Evolutionary conservation across 2,329 filamentous ascomycete genomes (phyloP).

Genomic region (Aspergillus persii): DNA sequence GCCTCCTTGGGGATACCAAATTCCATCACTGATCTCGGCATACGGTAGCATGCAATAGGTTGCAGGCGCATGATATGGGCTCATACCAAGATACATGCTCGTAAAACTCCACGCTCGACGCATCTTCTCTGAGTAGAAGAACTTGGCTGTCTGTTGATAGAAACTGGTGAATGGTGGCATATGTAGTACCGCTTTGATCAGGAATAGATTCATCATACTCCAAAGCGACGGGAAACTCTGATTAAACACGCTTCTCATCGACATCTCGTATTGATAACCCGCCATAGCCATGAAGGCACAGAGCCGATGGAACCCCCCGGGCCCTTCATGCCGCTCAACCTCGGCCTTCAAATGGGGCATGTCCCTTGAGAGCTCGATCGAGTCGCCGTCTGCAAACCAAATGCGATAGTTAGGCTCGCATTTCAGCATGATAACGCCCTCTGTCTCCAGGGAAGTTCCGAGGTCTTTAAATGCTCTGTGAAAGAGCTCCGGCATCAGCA

Average conservation of each 20-base stretch:
- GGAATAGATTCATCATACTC: constrained; percentile 57
- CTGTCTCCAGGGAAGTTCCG: constrained; percentile 61
- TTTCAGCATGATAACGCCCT: constrained; percentile 67
- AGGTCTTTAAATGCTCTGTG: constrained; percentile 67
- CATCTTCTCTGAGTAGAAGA: constrained; percentile 68
- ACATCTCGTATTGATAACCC: constrained; percentile 68
- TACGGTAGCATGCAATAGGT: constrained; percentile 74
- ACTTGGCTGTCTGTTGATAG: constrained; percentile 62
- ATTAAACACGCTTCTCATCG: constrained; percentile 63
- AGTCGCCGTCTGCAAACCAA: constrained; percentile 66
- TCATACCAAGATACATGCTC: constrained; percentile 83
- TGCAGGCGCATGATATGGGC: constrained; percentile 70
- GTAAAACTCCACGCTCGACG: constrained; percentile 72
- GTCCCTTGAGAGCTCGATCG: constrained; percentile 61
- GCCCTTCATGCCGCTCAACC: constrained; percentile 71
- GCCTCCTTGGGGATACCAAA: constrained; percentile 65
- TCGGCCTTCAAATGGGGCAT: constrained; percentile 67
- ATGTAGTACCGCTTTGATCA: constrained; percentile 57
- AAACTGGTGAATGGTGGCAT: constrained; percentile 72
- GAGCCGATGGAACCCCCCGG: constrained; percentile 68
- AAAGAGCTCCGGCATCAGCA: constrained; percentile 70
- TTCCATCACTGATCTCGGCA: constrained; percentile 71
- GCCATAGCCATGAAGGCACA: constrained; percentile 65
- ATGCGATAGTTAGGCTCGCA: constrained; percentile 75
- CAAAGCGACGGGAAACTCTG: constrained; percentile 64